A percentile compares a stretch with the other conserved stretches of the same genome.
phyloP scores from a whole-genome alignment of 2,329 filamentous ascomycete genomes.

The Teratosphaeria epicoccoides region DNA sequence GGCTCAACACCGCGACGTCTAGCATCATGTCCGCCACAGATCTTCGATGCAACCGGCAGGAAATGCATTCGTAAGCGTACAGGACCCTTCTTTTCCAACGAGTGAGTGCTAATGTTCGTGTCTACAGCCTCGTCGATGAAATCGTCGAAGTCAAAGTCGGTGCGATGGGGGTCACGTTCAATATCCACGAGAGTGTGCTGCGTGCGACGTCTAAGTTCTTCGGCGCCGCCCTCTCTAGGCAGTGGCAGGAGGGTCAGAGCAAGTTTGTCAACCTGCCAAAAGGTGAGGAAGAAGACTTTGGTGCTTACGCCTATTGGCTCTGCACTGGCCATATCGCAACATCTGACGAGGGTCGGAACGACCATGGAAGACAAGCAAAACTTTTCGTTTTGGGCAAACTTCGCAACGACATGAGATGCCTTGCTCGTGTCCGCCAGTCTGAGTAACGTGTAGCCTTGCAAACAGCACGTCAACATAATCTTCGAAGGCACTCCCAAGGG shows the following conservation, averaged over 20 bases:
- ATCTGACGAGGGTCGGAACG: background rate
- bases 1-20: background rate
- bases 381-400: slow-evolving; percentile 1
- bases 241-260: slow-evolving; percentile 3
- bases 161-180: background rate
- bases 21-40: background rate
- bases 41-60: background rate
- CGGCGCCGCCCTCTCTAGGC: slow-evolving; percentile 1
- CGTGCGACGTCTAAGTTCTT: slow-evolving; percentile 4
- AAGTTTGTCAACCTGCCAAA: background rate
- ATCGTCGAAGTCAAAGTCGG: slow-evolving; percentile 21
- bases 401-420: background rate
- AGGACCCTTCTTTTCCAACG: too few species aligned
- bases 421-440: background rate
- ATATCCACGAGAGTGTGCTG: background rate
- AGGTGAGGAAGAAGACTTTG: background rate
- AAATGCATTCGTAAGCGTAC: background rate
- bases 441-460: background rate
- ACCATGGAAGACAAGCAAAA: background rate
- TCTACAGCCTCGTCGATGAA: background rate
- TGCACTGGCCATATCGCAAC: slow-evolving; percentile 1
- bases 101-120: too few species aligned
- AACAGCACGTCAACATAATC: background rate
- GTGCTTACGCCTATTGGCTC: slow-evolving; percentile 2
- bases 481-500: slow-evolving; percentile 3